Evolutionary conservation across 2,329 filamentous ascomycete species (phyloP).

Genomic region (Epichloe scottii): DNA sequence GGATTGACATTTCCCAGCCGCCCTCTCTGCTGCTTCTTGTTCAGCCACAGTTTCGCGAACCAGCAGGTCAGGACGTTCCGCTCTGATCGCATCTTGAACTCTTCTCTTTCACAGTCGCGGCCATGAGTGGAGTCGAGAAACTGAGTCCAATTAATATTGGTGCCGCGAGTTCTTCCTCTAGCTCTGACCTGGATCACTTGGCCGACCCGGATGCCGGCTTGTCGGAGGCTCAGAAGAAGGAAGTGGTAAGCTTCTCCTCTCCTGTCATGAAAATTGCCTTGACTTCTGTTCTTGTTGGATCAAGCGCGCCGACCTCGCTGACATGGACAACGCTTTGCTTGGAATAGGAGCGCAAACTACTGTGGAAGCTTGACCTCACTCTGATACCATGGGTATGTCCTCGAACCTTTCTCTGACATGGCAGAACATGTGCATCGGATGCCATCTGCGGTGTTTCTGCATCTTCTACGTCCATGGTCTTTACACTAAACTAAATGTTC

Average conservation of each 20-base stretch:
- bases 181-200: conserved; percentile 16
- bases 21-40: too few species aligned
- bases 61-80: too few species aligned
- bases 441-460: neutral
- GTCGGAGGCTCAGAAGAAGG: conserved; percentile 47
- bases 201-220: conserved; percentile 45
- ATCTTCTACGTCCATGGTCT: neutral
- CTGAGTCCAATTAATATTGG: conserved; percentile 8
- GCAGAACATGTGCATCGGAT: neutral
- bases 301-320: neutral
- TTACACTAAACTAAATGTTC: neutral
- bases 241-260: conserved; percentile 36
- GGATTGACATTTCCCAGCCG: too few species aligned
- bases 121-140: conserved; percentile 23
- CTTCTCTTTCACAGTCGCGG: neutral
- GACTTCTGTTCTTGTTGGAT: neutral
- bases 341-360: conserved; percentile 44
- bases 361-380: conserved; percentile 48
- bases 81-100: too few species aligned
- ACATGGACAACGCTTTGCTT: neutral
- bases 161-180: conserved; percentile 16
- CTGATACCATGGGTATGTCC: conserved; percentile 45
- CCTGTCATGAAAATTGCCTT: neutral
- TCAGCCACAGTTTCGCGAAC: too few species aligned
- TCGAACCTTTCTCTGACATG: neutral